Conservation (phyloP, 108 stramenopile genomes). For the Conticribra weissflogii region DNA sequence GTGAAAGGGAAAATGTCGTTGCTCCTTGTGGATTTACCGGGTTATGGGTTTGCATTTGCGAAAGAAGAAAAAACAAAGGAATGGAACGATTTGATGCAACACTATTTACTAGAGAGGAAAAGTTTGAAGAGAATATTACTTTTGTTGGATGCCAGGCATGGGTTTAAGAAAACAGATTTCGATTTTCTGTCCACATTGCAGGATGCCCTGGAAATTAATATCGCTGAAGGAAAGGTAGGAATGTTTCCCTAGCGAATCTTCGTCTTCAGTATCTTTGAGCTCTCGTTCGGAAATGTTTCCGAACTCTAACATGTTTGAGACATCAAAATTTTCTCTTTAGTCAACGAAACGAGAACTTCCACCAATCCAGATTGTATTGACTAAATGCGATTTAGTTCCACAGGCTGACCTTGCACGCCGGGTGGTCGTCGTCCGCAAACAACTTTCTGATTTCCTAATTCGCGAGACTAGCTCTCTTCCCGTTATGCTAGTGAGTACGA, state of each 20-base stretch:
- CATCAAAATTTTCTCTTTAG: neutral
- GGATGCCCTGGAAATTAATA: conserved; percentile 25
- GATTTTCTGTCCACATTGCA: conserved; percentile 67
- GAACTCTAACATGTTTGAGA: neutral
- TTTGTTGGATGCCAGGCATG: conserved; percentile 84
- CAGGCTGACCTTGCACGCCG: conserved; percentile 78
- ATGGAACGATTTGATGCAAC: conserved; percentile 69
- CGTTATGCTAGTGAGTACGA: conserved; percentile 83
- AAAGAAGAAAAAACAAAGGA: conserved; percentile 50
- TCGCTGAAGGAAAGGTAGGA: conserved; percentile 21
- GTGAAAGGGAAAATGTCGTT: conserved; percentile 44
- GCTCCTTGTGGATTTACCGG: conserved; percentile 76
- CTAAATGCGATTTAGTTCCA: conserved; percentile 83
- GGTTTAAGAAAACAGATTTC: conserved; percentile 74
- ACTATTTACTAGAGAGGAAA: conserved; percentile 61
- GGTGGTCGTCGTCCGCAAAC: conserved; percentile 60
- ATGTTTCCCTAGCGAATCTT: conserved; percentile 4
- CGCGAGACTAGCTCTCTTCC: conserved; percentile 76
- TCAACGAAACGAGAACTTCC: conserved; percentile 56
- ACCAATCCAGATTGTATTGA: conserved; percentile 83
- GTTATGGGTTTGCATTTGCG: conserved; percentile 89
- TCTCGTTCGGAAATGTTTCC: neutral
- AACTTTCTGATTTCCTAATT: conserved; percentile 69
- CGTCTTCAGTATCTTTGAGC: neutral
- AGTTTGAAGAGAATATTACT: conserved; percentile 78